Percentiles rank a stretch among this genome's conserved stretches.
Evolutionary conservation across 2,329 filamentous ascomycete species (phyloP).

Genomic region (Penicillium sp.): DNA sequence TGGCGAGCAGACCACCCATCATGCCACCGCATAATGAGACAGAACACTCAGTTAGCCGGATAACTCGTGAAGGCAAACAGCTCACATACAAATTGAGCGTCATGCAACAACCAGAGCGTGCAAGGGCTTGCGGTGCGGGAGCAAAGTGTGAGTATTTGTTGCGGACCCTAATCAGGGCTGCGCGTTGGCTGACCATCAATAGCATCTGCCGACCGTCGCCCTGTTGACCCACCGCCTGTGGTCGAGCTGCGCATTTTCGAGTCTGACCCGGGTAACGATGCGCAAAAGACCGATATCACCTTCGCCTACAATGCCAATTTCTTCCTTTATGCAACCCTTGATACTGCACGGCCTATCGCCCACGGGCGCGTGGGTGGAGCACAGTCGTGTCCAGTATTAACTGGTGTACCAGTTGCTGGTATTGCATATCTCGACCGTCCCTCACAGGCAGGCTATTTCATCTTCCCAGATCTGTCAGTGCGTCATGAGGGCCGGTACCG

Average conservation of each 20-base stretch:
- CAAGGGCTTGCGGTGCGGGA: conserved; percentile 90
- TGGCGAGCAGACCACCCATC: conserved; percentile 41
- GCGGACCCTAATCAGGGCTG: not conserved
- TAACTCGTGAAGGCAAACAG: conserved; percentile 71
- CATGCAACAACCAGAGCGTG: conserved; percentile 90
- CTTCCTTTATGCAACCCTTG: conserved; percentile 91
- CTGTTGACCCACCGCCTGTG: conserved; percentile 91
- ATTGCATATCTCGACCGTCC: conserved; percentile 95
- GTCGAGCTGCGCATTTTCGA: conserved; percentile 87
- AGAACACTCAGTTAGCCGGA: conserved; percentile 51
- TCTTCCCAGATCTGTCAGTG: conserved; percentile 95
- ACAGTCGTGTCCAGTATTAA: conserved; percentile 77
- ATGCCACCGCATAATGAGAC: conserved; percentile 55
- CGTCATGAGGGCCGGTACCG: conserved; percentile 91
- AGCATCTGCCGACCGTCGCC: conserved; percentile 84
- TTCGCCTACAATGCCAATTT: conserved; percentile 95
- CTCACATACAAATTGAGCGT: conserved; percentile 81
- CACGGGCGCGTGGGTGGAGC: conserved; percentile 70
- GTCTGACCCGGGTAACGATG: conserved; percentile 53
- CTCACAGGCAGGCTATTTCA: conserved; percentile 78
- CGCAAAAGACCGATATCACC: conserved; percentile 68
- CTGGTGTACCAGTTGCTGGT: conserved; percentile 89
- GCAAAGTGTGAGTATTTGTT: conserved; percentile 71
- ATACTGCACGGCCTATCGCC: conserved; percentile 78
- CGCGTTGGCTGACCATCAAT: conserved; percentile 9